Evolutionary conservation across 2,329 filamentous ascomycete genomes (phyloP), one percentile per base, ranked within the genome.

Genomic region (Fusarium keratoplasticum): DNA sequence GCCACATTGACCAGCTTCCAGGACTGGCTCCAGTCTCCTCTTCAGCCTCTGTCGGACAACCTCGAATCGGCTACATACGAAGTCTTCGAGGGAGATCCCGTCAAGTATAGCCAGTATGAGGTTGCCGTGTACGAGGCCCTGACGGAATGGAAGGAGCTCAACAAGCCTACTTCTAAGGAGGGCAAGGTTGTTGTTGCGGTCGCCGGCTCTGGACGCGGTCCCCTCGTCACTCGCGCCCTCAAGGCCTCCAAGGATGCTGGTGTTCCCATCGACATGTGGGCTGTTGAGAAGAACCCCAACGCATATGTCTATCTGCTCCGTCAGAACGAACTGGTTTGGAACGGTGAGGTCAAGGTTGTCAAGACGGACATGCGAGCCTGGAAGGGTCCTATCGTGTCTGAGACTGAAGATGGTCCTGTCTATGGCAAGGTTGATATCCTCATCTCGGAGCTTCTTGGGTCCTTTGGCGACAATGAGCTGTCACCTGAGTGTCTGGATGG

Each of bases 21-120:
- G 79, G 96, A 99, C 82, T 99, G 96, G 87, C 87, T 99, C 13
- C 96, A 99, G 82, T 95, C 95, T 2, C 96, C 96, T 3, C 87
- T 99, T 44, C 97, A 99, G 81, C 96, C 96, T 0, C 87, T 99
- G 16, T 96, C 96, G 0, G 96, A 99, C 82, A 99, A 99, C 77
- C 88, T 99, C 16, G 97, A 99, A 82, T 98, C 95, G 55, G 94
- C 97, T 47, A 99, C 96, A 0, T 99, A 99, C 82, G 96, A 99
- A 81, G 96, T 98, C 3, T 99, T 99, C 79, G 96, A 99, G 82
- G 97, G 97, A 76, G 97, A 99, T 74, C 96, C 96, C 0, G 94
- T 99, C 84, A 99, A 99, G 83, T 99, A 99, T 81, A 92, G 95
- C 73, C 97, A 96, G 88, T 99, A 99, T 81, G 95, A 98, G 82